Base-by-base conservation (phyloP, 75 land plant genomes). In the Larix kaempferi region DNA sequence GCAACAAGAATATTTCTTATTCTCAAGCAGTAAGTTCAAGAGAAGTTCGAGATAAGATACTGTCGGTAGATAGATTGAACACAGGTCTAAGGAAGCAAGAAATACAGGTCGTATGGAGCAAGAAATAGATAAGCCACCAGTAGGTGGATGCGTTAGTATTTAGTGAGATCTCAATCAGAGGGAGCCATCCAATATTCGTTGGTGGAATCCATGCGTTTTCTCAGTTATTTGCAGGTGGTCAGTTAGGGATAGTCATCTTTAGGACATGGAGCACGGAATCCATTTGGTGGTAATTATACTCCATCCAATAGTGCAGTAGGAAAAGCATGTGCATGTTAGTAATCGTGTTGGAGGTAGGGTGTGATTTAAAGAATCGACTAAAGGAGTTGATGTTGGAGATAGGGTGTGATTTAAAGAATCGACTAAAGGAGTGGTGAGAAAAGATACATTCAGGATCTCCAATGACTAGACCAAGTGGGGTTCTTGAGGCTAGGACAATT, bases 401-500 rank as follows among this genome's bases (percentile, higher is more conserved):
- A 84, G 87, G 94, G 94, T 29, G 94, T 91, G 1, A 89, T 29
- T 91, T 26, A 81, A 91, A 74, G 79, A 87, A 39, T 89, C n/a
- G 89, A 61, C 86, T 27, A 83, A 82, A 78, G 89, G 86, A 0
- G 77, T 84, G 17, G 80, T 74, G 78, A 88, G 82, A 61, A 78
- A 89, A 72, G 93, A 88, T 75, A 58, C 63, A 78, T 56, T 49
- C 29, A 6, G 66, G 49, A n/a, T 10, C 76, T 55, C 59, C 77
- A 16, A 23, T 39, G 26, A 17, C 67, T 59, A 52, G 44, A 33
- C 27, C 22, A 16, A 49, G 54, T 61, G 78, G 78, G 12, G 60
- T 19, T 41, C 6, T 21, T 56, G 35, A 62, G 74, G 16, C 65
- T n/a, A 58, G 35, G 21, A 63, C 76, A 26, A 77, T 33, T 73